Conservation (phyloP, 2,329 filamentous ascomycete species). For the Fusarium scirpi region DNA sequence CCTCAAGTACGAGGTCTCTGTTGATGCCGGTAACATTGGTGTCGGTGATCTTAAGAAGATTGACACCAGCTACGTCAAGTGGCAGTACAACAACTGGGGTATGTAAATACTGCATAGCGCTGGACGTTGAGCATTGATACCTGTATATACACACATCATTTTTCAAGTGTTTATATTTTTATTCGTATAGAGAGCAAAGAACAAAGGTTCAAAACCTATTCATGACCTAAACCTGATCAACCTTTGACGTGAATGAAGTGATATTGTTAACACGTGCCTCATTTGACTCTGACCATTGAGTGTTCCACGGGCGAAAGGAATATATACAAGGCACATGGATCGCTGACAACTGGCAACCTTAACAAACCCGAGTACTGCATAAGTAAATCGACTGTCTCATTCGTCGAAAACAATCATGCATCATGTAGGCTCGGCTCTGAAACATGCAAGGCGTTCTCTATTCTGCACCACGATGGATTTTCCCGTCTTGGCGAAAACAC, state of each 20-base stretch:
- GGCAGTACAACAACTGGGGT: conserved; percentile 45
- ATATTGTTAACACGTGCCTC: not conserved
- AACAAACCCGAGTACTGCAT: not conserved
- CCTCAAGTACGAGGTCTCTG: conserved; percentile 62
- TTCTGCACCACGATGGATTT: conserved; percentile 12
- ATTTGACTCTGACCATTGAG: not conserved
- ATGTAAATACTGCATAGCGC: conserved; percentile 27
- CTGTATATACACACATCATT: conserved; percentile 37
- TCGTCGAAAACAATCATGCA: conserved; percentile 29
- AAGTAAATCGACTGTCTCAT: not conserved
- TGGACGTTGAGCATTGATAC: conserved; percentile 5
- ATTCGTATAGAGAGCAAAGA: conserved; percentile 17
- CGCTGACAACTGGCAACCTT: not conserved
- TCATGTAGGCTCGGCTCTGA: conserved; percentile 22
- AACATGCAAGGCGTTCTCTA: conserved; percentile 25
- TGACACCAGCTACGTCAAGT: conserved; percentile 45
- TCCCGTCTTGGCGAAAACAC: not conserved
- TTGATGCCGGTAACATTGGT: conserved; percentile 59
- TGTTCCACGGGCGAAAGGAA: not conserved
- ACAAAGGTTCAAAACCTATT: conserved; percentile 1
- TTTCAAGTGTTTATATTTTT: conserved; percentile 37
- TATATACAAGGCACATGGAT: not conserved
- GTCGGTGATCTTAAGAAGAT: conserved; percentile 55
- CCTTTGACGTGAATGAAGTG: not conserved
- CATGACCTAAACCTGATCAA: not conserved